Evolutionary conservation across 225 moss, liverwort and hornwort species (phyloP).

Genomic region (Antitrichia curtipendula): DNA sequence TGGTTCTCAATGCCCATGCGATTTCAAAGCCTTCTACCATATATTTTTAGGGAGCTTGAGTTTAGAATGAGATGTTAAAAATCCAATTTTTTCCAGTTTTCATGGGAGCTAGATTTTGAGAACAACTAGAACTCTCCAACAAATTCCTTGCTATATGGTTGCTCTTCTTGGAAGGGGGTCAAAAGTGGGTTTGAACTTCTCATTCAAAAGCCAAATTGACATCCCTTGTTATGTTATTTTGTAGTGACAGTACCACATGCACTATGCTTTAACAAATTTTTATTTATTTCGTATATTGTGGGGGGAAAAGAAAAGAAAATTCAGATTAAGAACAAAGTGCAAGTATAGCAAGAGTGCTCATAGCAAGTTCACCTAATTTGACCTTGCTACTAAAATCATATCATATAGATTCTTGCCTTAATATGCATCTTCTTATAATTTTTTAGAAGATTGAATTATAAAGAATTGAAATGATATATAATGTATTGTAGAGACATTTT

Average conservation of each 20-base stretch:
- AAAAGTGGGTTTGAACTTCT: background rate
- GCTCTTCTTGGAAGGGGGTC: accelerated
- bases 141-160: background rate
- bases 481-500: no score
- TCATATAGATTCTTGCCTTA: background rate
- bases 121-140: background rate
- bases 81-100: background rate
- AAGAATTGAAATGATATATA: no score
- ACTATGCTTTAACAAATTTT: no score
- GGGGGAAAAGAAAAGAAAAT: accelerated
- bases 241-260: accelerated
- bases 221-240: accelerated
- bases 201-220: background rate
- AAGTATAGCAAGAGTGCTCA: background rate
- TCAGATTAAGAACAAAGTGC: background rate
- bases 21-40: no score
- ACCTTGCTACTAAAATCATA: background rate
- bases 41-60: no score
- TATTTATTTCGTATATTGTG: no score
- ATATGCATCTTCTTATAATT: no score
- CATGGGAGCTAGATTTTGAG: background rate
- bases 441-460: no score
- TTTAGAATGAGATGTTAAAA: background rate
- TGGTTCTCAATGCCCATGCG: no score
- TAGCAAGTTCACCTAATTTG: accelerated